Base-by-base conservation (phyloP, 176 grass and related monocot species). In the Chrysopogon serrulatus region DNA sequence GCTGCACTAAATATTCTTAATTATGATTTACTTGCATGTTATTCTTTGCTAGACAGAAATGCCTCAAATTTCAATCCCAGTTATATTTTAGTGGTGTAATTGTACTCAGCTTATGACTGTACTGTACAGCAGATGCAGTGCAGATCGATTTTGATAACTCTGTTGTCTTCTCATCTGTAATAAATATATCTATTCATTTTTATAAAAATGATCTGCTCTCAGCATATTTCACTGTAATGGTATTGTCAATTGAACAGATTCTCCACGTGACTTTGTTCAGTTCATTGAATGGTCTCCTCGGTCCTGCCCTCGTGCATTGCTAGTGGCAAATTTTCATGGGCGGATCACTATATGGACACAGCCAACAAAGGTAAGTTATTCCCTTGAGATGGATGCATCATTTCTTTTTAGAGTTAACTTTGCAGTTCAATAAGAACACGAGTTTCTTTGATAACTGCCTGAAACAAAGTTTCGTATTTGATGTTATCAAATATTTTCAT, bases 321-420 rank as follows among this genome's bases (percentile, higher is more conserved):
- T 99, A 81, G 96, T 99, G 74, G 96, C 91, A 79, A 99, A 96
- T 92, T 99, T 96, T 83, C 96, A 96, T 87, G 96, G 96, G 45
- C 80, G 93, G 79, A 94, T 99, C 76, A 99, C 93, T 71, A 94
- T 99, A 87, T 96, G 96, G 93, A 99, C 96, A 90, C 96, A 99
- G 48, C 91, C 91, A 87, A 89, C 74, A 78, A 92, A 96, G 79
- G 93, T 96, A 85, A 83, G 78, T 73, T 72, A 62, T 78, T 76
- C 53, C 31, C 31, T 85, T 71, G 37, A 75, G 68, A 62, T 65
- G 56, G 11, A 6, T 34, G 30, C 44, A 65, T 65, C n/a, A 64
- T 68, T 76, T 28, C 57, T 48, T 67, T 43, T 32, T 48, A 17
- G 27, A 65, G 33, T 12, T 76, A 39, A 53, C 16, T 11, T 72